Base-by-base conservation (phyloP, 75 land plant species). In the Ceratopteris richardii region DNA sequence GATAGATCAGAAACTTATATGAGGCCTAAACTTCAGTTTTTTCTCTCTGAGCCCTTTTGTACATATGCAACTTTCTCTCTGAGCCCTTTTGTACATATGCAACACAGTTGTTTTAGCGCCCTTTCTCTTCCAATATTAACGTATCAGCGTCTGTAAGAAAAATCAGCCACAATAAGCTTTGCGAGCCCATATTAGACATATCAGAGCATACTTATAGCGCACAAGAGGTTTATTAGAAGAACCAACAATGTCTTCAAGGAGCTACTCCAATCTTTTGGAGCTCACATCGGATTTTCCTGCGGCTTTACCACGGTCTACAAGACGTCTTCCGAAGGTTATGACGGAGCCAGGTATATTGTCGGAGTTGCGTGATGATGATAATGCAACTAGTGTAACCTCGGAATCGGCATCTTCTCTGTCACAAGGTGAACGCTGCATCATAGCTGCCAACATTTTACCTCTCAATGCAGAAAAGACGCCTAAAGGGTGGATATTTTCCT, bases 361-460 rank as follows among this genome's bases (percentile, higher is more conserved):
- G 36, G 69, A 62, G 20, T 7, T 58, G 57, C 54, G 65, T 10
- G 78, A 69, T 31, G 68, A 70, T 20, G 66, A 69, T 17, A 54
- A 37, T n/a, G 71, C 65, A 12, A 68, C 51, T 24, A 74, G 77
- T 36, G 77, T 78, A 0, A 37, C 65, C 12, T 61, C 74, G 14
- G 77, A 74, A 31, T 63, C 62, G 2, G 71, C 67, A 1, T 75
- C 82, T n/a, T 71, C 73, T 19, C 11, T 68, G 11, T 33, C 48
- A 19, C 71, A 65, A 63, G n/a, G n/a, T n/a, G 72, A 69, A 22
- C 61, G 79, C 37, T 66, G 67, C 30, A 69, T 79, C 27, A 64
- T 79, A 40, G 82, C 75, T 0, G 78, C 67, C 29, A 77, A 79
- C 47, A 77, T 70, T 54, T 69, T 79, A 37, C 82, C 82, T 10